Conservation (phyloP, 2,329 filamentous ascomycete species). For the Colletotrichum tropicicola region DNA sequence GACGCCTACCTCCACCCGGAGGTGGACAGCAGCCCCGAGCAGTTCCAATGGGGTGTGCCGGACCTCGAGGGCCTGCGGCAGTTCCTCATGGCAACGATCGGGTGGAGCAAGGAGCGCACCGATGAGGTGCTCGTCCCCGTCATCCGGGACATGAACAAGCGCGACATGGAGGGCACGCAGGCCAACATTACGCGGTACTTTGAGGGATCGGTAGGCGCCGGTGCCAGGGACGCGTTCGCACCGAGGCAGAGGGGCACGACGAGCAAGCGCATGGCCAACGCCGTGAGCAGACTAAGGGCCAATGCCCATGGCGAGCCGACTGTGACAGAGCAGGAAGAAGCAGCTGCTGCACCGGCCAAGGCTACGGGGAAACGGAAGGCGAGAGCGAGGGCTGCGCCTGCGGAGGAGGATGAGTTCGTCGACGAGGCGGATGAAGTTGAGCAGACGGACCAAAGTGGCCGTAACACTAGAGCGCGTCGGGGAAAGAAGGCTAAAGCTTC, state of each 20-base stretch:
- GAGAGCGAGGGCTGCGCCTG: neutral
- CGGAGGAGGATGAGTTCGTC: conserved; percentile 9
- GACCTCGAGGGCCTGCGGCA: conserved; percentile 85
- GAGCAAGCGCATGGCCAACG: conserved; percentile 81
- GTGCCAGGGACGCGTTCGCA: conserved; percentile 73
- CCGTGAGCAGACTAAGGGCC: conserved; percentile 72
- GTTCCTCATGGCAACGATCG: conserved; percentile 91
- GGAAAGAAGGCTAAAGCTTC: conserved; percentile 29
- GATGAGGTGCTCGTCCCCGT: conserved; percentile 97
- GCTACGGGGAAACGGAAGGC: conserved; percentile 26
- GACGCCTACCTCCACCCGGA: conserved; percentile 88
- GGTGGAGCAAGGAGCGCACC: conserved; percentile 90
- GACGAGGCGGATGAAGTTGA: conserved; percentile 2
- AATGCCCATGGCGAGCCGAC: conserved; percentile 49
- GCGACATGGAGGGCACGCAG: conserved; percentile 91
- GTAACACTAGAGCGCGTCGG: neutral
- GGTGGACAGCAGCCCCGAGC: conserved; percentile 80
- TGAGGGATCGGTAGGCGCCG: conserved; percentile 75
- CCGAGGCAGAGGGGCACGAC: conserved; percentile 72
- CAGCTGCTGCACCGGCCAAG: neutral
- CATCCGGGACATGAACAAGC: conserved; percentile 91
- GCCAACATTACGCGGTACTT: conserved; percentile 96
- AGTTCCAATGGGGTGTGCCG: conserved; percentile 95
- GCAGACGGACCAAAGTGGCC: neutral
- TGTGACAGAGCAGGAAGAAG: neutral